Evolutionary conservation across 345 rosid genomes (phyloP).

Genomic region (Psidium guajava): DNA sequence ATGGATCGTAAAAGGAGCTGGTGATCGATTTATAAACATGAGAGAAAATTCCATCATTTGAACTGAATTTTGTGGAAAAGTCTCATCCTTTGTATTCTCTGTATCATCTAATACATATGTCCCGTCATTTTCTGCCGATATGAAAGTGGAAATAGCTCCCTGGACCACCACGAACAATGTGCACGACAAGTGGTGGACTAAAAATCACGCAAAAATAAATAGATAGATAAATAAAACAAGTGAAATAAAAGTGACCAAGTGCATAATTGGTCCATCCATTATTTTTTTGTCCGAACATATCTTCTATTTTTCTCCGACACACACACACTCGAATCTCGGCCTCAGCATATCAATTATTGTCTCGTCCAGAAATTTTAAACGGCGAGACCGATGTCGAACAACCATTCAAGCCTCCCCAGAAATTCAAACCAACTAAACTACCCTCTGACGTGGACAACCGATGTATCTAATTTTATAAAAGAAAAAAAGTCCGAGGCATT

Average conservation of each 20-base stretch:
- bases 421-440: slow-evolving; percentile 3
- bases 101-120: not conserved
- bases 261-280: not conserved
- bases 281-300: not conserved
- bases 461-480: not conserved
- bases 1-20: too few relatives aligned
- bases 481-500: not conserved
- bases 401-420: not conserved
- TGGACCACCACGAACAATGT: not conserved
- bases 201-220: not conserved
- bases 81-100: too few relatives aligned
- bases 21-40: too few relatives aligned
- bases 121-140: not conserved
- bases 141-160: not conserved
- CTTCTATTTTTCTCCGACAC: not conserved
- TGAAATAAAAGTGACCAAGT: not conserved
- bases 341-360: not conserved
- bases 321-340: not conserved
- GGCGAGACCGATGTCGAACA: not conserved
- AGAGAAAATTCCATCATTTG: too few relatives aligned
- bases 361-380: not conserved
- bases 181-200: not conserved
- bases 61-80: too few relatives aligned
- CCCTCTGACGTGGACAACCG: not conserved
- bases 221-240: not conserved